Evolutionary conservation across 768 basidiomycete species (phyloP).

Genomic region (Termitomyces sp.): DNA sequence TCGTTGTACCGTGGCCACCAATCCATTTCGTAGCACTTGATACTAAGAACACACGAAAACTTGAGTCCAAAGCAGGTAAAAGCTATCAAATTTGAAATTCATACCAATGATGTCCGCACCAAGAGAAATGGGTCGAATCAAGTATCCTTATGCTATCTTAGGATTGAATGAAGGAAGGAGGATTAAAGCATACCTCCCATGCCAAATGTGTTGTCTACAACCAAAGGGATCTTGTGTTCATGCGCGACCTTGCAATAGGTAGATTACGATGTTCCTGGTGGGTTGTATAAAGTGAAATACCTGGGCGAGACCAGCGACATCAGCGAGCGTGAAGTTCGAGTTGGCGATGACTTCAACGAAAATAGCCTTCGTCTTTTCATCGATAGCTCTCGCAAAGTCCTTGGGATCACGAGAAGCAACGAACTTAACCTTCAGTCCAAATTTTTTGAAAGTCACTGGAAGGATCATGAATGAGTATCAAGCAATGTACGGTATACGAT

Average conservation of each 20-base stretch:
- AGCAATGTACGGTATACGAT: too few relatives aligned
- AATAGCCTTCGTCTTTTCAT: slow-evolving; percentile 73
- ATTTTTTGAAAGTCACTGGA: slow-evolving; percentile 65
- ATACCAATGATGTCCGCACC: slow-evolving; percentile 71
- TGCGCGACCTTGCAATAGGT: slow-evolving; percentile 54
- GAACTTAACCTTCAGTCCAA: slow-evolving; percentile 58
- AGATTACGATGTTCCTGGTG: background rate
- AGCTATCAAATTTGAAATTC: slow-evolving; percentile 2
- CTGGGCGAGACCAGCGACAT: slow-evolving; percentile 42
- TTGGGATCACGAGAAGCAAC: too few relatives aligned
- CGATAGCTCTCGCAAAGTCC: slow-evolving; percentile 63
- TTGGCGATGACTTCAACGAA: slow-evolving; percentile 79
- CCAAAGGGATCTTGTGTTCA: slow-evolving; percentile 62
- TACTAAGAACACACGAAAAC: slow-evolving; percentile 34
- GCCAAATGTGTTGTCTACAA: slow-evolving; percentile 80
- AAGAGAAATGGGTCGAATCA: slow-evolving; percentile 57
- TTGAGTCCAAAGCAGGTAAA: background rate
- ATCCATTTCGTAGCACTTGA: slow-evolving; percentile 87
- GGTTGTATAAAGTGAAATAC: background rate
- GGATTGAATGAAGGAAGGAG: too few relatives aligned
- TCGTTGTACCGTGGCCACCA: slow-evolving; percentile 75
- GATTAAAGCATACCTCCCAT: slow-evolving; percentile 42
- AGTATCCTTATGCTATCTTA: background rate
- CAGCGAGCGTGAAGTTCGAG: slow-evolving; percentile 63
- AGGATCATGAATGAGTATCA: background rate